A percentile compares a stretch with the other conserved stretches of the same genome.
Evolutionary conservation across 257 asterid genomes (phyloP).

Genomic region (Verbascum thapsus): DNA sequence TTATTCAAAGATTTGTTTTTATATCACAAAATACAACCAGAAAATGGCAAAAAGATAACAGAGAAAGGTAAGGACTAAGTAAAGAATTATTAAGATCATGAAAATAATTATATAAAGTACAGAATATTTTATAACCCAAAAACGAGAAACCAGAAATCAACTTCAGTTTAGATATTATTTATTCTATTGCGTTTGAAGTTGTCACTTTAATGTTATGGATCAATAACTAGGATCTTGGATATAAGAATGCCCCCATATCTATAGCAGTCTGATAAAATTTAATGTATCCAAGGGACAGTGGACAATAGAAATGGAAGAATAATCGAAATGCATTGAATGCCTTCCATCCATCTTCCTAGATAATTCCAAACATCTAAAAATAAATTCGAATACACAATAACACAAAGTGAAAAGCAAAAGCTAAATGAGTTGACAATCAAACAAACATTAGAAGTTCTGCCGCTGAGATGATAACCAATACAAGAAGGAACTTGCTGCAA

Average conservation of each 20-base stretch:
- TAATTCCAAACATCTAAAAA: not conserved
- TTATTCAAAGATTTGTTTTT: not conserved
- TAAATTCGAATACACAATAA: conserved; percentile 7
- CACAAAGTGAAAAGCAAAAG: not conserved
- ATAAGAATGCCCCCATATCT: conserved; percentile 6
- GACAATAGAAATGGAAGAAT: not conserved
- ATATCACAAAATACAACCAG: not conserved
- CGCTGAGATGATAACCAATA: too few species aligned
- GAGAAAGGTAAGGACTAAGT: conserved; percentile 8
- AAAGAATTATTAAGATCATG: conserved; percentile 1
- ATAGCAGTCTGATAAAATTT: not conserved
- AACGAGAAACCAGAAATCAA: not conserved
- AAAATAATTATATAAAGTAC: conserved; percentile 3
- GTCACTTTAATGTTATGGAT: not conserved
- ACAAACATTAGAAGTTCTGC: not conserved
- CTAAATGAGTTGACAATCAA: conserved; percentile 3
- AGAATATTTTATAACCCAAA: not conserved
- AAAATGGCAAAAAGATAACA: not conserved
- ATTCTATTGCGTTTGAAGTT: not conserved
- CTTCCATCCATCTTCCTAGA: not conserved
- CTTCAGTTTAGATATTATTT: not conserved
- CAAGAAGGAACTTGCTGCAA: too few species aligned
- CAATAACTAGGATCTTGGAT: not conserved
- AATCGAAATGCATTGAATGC: conserved; percentile 7
- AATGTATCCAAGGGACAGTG: not conserved